These are phyloP conservation scores for Fusarium dimerum DNA, from an alignment of 2,329 filamentous ascomycete genomes.

Conservation along the genomic window DNA sequence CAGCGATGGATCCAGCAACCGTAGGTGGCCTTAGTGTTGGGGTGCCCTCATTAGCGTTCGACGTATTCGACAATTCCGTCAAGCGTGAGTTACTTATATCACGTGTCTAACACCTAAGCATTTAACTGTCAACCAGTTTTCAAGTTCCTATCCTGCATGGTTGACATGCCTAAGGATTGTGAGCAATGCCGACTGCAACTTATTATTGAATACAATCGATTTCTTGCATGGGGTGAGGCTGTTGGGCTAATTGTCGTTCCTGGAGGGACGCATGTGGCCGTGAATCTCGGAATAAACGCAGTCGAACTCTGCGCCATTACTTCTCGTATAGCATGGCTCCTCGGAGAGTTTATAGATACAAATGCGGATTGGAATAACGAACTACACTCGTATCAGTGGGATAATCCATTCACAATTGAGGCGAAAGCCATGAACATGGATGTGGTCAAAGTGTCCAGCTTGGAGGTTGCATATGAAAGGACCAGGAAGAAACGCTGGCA, in stretches of 20 bases:
- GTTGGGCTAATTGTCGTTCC: neutral
- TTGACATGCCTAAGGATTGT: slow-evolving; percentile 3
- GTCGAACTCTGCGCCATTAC: slow-evolving; percentile 3
- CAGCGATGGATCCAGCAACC: neutral
- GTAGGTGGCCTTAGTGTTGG: neutral
- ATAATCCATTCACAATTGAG: neutral
- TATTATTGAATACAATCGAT: slow-evolving; percentile 2
- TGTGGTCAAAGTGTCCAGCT: neutral
- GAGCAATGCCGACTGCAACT: slow-evolving; percentile 2
- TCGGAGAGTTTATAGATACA: neutral
- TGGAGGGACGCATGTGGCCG: slow-evolving; percentile 1
- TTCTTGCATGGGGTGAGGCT: slow-evolving; percentile 1
- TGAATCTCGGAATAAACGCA: slow-evolving; percentile 1
- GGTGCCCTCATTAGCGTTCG: neutral
- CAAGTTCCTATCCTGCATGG: slow-evolving; percentile 2
- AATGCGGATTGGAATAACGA: slow-evolving; percentile 1
- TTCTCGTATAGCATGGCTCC: slow-evolving; percentile 1
- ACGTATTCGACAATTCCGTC: slow-evolving; percentile 3
- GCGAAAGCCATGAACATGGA: neutral
- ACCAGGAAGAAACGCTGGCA: neutral
- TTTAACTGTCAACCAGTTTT: neutral
- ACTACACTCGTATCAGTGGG: neutral
- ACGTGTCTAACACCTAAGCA: neutral
- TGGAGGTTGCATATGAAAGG: neutral
- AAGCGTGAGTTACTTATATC: neutral